Evolutionary conservation across 2,329 filamentous ascomycete species (phyloP).

Genomic region (Sporothrix variecibatus): DNA sequence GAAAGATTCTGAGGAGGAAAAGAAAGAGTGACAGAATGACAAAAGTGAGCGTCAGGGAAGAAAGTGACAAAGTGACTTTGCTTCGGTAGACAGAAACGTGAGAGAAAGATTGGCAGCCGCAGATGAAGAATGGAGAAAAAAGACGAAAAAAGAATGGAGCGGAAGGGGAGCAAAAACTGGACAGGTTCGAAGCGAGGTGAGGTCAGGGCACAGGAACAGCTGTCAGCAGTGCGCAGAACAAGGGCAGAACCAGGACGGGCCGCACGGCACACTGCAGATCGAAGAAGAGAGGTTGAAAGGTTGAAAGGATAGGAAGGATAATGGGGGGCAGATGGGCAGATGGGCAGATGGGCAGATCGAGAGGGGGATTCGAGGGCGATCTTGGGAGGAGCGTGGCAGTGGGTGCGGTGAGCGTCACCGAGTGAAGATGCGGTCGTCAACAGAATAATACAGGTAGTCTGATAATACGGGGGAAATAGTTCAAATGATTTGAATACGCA

Average conservation of each 20-base stretch:
- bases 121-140: neutral
- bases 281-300: conserved; percentile 4
- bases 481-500: neutral
- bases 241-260: conserved; percentile 12
- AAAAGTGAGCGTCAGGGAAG: neutral
- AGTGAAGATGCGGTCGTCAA: neutral
- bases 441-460: neutral
- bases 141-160: neutral
- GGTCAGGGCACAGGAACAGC: neutral
- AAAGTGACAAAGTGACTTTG: neutral
- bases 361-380: neutral
- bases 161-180: neutral
- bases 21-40: neutral
- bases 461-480: neutral
- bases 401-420: conserved; percentile 5
- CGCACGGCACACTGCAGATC: conserved; percentile 29
- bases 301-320: neutral
- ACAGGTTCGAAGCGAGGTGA: neutral
- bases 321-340: neutral
- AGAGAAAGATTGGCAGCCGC: neutral
- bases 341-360: conserved; percentile 3
- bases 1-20: neutral
- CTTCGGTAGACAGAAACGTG: neutral
- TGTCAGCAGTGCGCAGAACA: neutral
- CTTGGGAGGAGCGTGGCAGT: conserved; percentile 3